Evolutionary conservation across 129 eudicot species (phyloP), one percentile per base, ranked within the genome.

Genomic region (Rutidosis leptorrhynchoides): DNA sequence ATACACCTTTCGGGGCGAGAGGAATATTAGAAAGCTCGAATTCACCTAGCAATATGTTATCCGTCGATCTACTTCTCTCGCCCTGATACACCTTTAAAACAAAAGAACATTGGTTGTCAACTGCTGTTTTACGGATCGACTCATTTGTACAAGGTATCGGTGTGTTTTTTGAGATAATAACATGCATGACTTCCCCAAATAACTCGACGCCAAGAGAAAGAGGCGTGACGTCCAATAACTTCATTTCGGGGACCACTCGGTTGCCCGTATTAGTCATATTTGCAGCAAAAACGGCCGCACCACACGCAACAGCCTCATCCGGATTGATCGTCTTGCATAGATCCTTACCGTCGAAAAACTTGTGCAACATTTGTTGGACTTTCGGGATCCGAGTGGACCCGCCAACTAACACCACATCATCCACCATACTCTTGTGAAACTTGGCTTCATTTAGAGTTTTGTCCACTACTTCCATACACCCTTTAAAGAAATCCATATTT

Each of bases 361-460:
- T 35, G 21, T 42, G 68, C 35, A 42, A 64, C 68, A 64, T 64
- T 37, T n/a, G 30, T 55, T 51, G 73, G 14, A 68, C 52, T 46
- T 68, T 68, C 0, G 64, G 73, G 14, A 68, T 68, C 6, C 73
- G n/a, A 9, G 64, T 68, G 3, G 73, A 68, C 43, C 73, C 73
- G 7, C 73, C 73, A 53, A 68, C 64, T n/a, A 49, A 11, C 17
- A 49, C 55, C 55, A 49, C 55, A 9, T 49, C 55, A 19, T 17
- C 23, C 10, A 49, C 55, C 55, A 49, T 49, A 8, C 24, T 19
- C 11, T 49, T 49, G 2, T 1, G 23, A 2, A 17, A 49, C 7
- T 49, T 19, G 10, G 24, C 55, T 1, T 49, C 55, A n/a, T 7
- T 8, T 8, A 49, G 8, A 49, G 11, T 5, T 7, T 3, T 49